Evolutionary conservation across 345 rosid genomes (phyloP), one percentile per base, ranked within the genome.

Genomic region (Crucihimalaya himalaica): DNA sequence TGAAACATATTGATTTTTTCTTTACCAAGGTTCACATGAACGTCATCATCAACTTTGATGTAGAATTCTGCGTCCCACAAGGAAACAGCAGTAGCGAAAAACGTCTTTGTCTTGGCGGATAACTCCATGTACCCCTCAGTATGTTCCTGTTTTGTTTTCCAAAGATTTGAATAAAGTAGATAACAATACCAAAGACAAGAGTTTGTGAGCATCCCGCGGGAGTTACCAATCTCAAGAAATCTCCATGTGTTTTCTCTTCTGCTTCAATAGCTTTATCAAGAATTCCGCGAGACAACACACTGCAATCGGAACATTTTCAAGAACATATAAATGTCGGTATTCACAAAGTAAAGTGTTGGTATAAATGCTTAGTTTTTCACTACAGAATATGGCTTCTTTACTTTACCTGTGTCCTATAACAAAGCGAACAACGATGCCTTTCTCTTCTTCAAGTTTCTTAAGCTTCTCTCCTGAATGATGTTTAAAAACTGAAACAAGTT

Each of bases 41-140:
- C 81, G 63, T 95, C 99, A 50, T 95, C 99, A 20, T 95, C 99
- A n/a, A 92, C 98, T 85, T 95, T 88, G 81, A 92, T 74, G 74
- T 88, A 92, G 78, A 92, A 95, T 35, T 92, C 91, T 0, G 99
- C 91, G 65, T 92, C 94, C 98, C 98, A 90, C 78, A 86, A 70
- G 37, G 88, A 81, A 78, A 90, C 84, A 51, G 91, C 97, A 2
- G 96, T 84, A n/a, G 85, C 70, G 68, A 95, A 92, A 73, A 81
- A 95, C 4, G 80, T 80, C 74, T 92, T 92, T 7, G 99, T 87
- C 89, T 92, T 95, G 69, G 91, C 92, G 0, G 99, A 91, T 71
- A 95, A 78, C 77, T 83, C 86, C 73, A 86, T 68, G 85, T 92
- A 90, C 43, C 92, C 93, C 86, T 95, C 98, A 5, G 78, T 70